These are phyloP conservation scores for Dryas drummondii DNA, from an alignment of 306 rosid species.

Conservation along the genomic window DNA sequence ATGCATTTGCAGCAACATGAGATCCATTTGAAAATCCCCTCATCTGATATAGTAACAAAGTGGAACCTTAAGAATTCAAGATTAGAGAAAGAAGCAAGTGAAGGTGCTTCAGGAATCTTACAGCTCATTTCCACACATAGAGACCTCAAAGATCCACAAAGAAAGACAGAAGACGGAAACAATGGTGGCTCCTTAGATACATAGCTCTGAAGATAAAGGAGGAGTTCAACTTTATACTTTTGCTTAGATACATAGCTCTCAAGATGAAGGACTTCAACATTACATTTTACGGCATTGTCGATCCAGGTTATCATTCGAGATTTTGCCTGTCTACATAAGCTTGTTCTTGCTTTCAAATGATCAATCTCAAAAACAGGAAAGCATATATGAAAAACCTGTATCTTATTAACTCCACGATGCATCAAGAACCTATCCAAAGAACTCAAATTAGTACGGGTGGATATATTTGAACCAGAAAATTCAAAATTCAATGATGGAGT, in stretches of 20 bases:
- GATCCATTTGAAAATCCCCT: background rate
- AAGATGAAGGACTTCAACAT: conserved; percentile 1
- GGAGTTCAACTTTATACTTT: no score
- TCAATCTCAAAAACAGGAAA: background rate
- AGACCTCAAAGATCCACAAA: conserved; percentile 5
- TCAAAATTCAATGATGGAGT: background rate
- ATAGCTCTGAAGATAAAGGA: no score
- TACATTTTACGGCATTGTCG: background rate
- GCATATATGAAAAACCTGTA: no score
- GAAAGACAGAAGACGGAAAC: background rate
- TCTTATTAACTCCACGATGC: background rate
- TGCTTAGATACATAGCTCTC: no score
- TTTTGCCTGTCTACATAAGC: background rate
- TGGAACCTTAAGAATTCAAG: background rate
- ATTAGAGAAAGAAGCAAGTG: background rate
- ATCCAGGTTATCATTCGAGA: background rate
- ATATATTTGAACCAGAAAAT: background rate
- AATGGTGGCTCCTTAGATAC: background rate
- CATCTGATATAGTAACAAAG: background rate
- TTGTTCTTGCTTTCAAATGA: no score
- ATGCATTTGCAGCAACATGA: background rate
- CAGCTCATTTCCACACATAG: background rate
- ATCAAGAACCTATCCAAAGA: background rate
- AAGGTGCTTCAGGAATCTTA: background rate
- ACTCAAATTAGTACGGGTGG: background rate